Evolutionary conservation across 176 grass and related monocot species (phyloP).

Genomic region (Poa pratensis): DNA sequence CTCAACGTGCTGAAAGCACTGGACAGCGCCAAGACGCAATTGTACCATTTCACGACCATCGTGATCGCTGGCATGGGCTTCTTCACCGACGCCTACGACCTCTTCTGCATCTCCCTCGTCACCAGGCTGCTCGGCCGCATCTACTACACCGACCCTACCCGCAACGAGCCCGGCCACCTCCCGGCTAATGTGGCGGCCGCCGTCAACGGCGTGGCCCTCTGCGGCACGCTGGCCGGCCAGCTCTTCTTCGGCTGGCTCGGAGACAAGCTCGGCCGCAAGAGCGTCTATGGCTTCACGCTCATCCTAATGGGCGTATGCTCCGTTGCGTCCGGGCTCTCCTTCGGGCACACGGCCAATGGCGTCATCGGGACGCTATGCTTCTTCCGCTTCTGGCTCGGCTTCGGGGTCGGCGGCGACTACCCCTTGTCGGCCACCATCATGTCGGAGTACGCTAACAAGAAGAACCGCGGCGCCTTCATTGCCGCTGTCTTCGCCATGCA

Average conservation of each 20-base stretch:
- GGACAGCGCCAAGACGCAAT: conserved; percentile 70
- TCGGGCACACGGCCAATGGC: conserved; percentile 41
- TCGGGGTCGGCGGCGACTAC: conserved; percentile 81
- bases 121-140: conserved; percentile 73
- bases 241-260: conserved; percentile 88
- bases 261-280: conserved; percentile 80
- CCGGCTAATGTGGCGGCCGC: conserved; percentile 52
- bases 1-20: conserved; percentile 68
- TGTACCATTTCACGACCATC: conserved; percentile 81
- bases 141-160: conserved; percentile 62
- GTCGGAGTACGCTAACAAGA: conserved; percentile 81
- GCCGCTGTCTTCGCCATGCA: conserved; percentile 86
- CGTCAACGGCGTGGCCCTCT: conserved; percentile 70
- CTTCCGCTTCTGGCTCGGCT: conserved; percentile 88
- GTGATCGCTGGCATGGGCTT: conserved; percentile 87
- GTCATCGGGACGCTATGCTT: conserved; percentile 65
- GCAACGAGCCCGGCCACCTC: conserved; percentile 28
- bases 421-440: conserved; percentile 74
- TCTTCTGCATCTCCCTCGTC: conserved; percentile 70
- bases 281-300: conserved; percentile 78
- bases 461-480: conserved; percentile 76
- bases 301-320: conserved; percentile 70
- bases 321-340: conserved; percentile 63
- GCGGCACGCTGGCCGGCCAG: conserved; percentile 71
- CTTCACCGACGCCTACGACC: conserved; percentile 87